Evolutionary conservation across 176 grass and related monocot genomes (phyloP).

Genomic region (Sorghum bicolor): Sorghum_bicolor_NCBIv3 NC_012878.2:44794501-44795000

Average conservation of each 20-base stretch:
- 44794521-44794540: slow-evolving; percentile 68
- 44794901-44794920: not conserved
- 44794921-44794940: not conserved
- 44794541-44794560: slow-evolving; percentile 71
- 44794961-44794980: not conserved
- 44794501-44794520: slow-evolving; percentile 68
- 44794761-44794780: slow-evolving; percentile 16
- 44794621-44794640: slow-evolving; percentile 51
- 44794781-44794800: slow-evolving; percentile 53
- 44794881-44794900: slow-evolving; percentile 6
- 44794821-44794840: slow-evolving; percentile 79
- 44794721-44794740: not conserved
- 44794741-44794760: not conserved
- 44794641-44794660: slow-evolving; percentile 70
- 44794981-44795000: not conserved
- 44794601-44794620: slow-evolving; percentile 57
- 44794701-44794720: slow-evolving; percentile 74
- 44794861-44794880: slow-evolving; percentile 78
- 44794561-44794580: slow-evolving; percentile 53
- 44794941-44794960: not conserved
- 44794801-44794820: slow-evolving; percentile 57
- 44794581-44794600: slow-evolving; percentile 60
- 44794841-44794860: slow-evolving; percentile 84
- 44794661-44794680: slow-evolving; percentile 84
- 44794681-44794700: slow-evolving; percentile 61